phyloP scores from a whole-genome alignment of 2,329 filamentous ascomycete genomes.

The Colletotrichum orchidophilum region DNA sequence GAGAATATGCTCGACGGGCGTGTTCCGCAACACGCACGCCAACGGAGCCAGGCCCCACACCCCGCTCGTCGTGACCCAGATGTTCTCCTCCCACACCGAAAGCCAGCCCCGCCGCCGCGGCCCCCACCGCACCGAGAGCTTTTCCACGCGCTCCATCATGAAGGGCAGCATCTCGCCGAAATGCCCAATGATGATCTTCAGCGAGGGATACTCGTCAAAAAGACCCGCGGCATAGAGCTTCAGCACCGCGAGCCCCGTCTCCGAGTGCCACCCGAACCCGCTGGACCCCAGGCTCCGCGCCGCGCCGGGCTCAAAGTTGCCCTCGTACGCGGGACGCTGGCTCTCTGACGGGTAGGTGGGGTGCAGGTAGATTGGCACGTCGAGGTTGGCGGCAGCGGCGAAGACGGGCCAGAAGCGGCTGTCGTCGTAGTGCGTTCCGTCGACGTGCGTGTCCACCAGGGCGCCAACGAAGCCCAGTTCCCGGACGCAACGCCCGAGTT shows the following conservation, averaged over 20 bases:
- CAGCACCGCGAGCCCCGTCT: slow-evolving; percentile 50
- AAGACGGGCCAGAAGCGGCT: slow-evolving; percentile 73
- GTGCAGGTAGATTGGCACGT: slow-evolving; percentile 72
- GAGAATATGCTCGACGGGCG: slow-evolving; percentile 59
- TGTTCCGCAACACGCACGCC: slow-evolving; percentile 53
- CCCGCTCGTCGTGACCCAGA: slow-evolving; percentile 67
- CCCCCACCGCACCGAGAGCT: slow-evolving; percentile 41
- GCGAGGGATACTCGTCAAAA: slow-evolving; percentile 11
- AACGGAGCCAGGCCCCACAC: slow-evolving; percentile 60
- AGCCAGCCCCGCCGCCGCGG: slow-evolving; percentile 48
- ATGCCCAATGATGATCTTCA: slow-evolving; percentile 22
- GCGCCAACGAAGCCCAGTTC: slow-evolving; percentile 69
- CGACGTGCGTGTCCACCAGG: slow-evolving; percentile 68
- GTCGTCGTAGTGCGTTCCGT: slow-evolving; percentile 65
- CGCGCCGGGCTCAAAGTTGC: slow-evolving; percentile 39
- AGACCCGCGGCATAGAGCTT: slow-evolving; percentile 16
- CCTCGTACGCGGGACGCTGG: slow-evolving; percentile 40
- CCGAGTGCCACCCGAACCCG: slow-evolving; percentile 61
- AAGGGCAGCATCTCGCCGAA: slow-evolving; percentile 56
- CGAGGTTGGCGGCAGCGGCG: slow-evolving; percentile 62
- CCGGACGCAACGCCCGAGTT: slow-evolving; percentile 62
- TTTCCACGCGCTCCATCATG: slow-evolving; percentile 57
- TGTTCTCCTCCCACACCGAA: slow-evolving; percentile 63
- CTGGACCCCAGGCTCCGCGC: slow-evolving; percentile 48
- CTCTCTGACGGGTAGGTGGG: slow-evolving; percentile 51